Evolutionary conservation across 164 flowering plant species (phyloP).

Genomic region (Pachysandra terminalis): DNA sequence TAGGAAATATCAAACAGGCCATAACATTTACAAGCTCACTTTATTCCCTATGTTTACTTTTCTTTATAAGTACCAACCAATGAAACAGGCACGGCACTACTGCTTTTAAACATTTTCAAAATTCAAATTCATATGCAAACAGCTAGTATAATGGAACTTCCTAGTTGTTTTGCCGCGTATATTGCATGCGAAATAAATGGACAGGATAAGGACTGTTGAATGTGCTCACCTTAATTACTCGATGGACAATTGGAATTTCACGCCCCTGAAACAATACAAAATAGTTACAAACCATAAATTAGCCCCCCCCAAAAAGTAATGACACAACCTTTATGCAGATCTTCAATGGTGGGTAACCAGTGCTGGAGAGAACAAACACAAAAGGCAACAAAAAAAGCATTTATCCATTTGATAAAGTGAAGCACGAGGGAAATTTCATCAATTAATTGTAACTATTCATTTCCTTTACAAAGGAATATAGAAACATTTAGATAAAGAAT

Average conservation of each 20-base stretch:
- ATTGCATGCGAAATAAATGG: neutral
- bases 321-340: neutral
- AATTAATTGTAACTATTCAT: neutral
- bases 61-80: too few species aligned
- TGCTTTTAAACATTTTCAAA: too few species aligned
- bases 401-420: neutral
- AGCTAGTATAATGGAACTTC: neutral
- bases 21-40: too few species aligned
- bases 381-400: neutral
- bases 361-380: neutral
- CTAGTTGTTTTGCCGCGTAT: neutral
- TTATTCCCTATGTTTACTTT: too few species aligned
- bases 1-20: too few species aligned
- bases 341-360: neutral
- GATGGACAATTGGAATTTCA: conserved; percentile 85
- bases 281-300: neutral
- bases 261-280: conserved; percentile 48
- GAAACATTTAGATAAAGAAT: neutral
- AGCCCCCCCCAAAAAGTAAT: conserved; percentile 4
- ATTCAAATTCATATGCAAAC: neutral
- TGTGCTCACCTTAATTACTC: conserved; percentile 69
- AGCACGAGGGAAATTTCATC: neutral
- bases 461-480: neutral
- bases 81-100: neutral
- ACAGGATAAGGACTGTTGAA: neutral